Evolutionary conservation across 2,329 filamentous ascomycete species (phyloP).

Genomic region (Ophiocordyceps australis): DNA sequence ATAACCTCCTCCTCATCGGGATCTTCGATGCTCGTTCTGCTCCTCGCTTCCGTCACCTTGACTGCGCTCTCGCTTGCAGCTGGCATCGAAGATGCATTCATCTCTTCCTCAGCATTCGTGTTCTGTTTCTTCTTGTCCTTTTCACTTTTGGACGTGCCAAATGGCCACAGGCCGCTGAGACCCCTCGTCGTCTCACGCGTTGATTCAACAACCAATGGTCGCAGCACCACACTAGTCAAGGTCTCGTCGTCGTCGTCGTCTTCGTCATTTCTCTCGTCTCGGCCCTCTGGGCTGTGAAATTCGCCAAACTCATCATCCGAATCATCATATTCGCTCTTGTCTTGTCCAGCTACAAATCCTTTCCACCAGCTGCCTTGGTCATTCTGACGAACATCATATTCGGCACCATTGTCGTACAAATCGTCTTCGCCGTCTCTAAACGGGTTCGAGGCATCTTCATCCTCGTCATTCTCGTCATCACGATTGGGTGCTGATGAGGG

Average conservation of each 20-base stretch:
- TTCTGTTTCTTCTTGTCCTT: constrained; percentile 10
- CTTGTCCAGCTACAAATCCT: constrained; percentile 14
- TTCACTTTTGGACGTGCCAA: constrained; percentile 22
- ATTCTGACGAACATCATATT: constrained; percentile 17
- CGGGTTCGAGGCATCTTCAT: constrained; percentile 15
- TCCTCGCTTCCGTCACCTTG: constrained; percentile 32
- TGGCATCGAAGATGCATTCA: constrained; percentile 3
- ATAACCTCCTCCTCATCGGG: constrained; percentile 34
- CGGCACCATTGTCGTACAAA: constrained; percentile 33
- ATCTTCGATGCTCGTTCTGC: constrained; percentile 40
- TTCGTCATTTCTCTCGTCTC: too few relatives aligned
- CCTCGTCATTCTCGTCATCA: constrained; percentile 19
- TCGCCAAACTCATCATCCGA: constrained; percentile 51
- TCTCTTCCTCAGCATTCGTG: constrained; percentile 11
- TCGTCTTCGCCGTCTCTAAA: constrained; percentile 38
- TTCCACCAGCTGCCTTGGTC: constrained; percentile 30
- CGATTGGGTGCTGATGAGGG: constrained; percentile 21
- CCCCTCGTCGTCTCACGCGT: constrained; percentile 18
- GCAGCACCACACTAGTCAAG: constrained; percentile 27
- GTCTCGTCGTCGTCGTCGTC: constrained; percentile 8
- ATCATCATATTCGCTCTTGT: constrained; percentile 29
- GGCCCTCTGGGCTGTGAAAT: constrained; percentile 48
- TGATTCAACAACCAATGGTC: constrained; percentile 35
- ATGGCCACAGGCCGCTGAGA: constrained; percentile 40
- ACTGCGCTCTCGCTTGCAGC: constrained; percentile 14